Percentiles rank a stretch among this genome's conserved stretches.
phyloP scores from a whole-genome alignment of 2,329 filamentous ascomycete genomes.

The Nemania serpens region DNA sequence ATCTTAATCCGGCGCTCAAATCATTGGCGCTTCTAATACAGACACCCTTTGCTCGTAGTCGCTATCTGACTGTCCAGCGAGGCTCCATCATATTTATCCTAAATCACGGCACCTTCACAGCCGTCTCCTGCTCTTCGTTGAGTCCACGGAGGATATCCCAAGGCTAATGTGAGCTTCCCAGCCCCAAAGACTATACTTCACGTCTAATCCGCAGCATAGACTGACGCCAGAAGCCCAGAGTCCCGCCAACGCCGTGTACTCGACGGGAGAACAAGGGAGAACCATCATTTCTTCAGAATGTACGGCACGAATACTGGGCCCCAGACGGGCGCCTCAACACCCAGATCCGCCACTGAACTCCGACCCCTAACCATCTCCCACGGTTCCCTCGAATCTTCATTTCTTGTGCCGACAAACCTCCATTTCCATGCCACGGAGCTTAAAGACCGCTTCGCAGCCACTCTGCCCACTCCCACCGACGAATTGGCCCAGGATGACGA shows the following conservation, averaged over 20 bases:
- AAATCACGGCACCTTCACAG: neutral
- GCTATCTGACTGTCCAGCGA: neutral
- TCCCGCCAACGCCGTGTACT: neutral
- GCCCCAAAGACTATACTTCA: neutral
- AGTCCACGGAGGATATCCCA: conserved; percentile 44
- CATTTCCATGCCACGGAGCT: conserved; percentile 96
- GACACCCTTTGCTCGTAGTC: neutral
- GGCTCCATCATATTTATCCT: neutral
- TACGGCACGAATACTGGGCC: conserved; percentile 82
- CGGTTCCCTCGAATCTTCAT: conserved; percentile 93
- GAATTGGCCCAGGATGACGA: conserved; percentile 98
- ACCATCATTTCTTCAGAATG: conserved; percentile 62
- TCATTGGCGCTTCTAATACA: conserved; percentile 21
- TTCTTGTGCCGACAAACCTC: conserved; percentile 91
- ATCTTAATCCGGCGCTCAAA: conserved; percentile 2
- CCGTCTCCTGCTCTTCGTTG: conserved; percentile 48
- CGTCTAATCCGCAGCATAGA: neutral
- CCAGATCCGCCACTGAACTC: conserved; percentile 89
- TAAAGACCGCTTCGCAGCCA: conserved; percentile 85
- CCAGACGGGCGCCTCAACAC: conserved; percentile 96
- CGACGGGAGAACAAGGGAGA: conserved; percentile 37
- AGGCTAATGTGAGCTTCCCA: conserved; percentile 24
- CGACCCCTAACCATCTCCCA: conserved; percentile 89
- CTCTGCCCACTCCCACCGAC: conserved; percentile 88
- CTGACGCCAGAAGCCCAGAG: conserved; percentile 10